Evolutionary conservation across 148 eudicot genomes (phyloP).

Genomic region (Dianthus caryophyllus): DNA sequence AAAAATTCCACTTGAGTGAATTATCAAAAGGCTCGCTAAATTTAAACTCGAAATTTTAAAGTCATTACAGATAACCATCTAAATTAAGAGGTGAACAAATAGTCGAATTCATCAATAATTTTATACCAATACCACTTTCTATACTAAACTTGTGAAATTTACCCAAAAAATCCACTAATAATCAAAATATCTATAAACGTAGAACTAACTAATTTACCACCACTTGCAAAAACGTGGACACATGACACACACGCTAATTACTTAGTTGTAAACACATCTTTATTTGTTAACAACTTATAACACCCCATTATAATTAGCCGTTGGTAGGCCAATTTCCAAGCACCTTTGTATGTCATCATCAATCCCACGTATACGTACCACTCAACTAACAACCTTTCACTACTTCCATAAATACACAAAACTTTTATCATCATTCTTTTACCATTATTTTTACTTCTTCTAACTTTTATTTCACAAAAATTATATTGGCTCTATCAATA

Average conservation of each 20-base stretch:
- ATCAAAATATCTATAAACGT: too few relatives aligned
- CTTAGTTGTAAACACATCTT: constrained; percentile 6
- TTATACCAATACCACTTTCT: too few relatives aligned
- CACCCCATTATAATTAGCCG: constrained; percentile 2
- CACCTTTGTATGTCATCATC: constrained; percentile 23
- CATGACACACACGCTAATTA: background rate
- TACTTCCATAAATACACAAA: constrained; percentile 15
- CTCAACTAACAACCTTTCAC: constrained; percentile 6
- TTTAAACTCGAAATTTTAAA: too few relatives aligned
- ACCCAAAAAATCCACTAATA: too few relatives aligned
- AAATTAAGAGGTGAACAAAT: too few relatives aligned
- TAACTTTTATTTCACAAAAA: background rate
- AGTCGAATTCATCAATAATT: too few relatives aligned
- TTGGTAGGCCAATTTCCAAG: constrained; percentile 27
- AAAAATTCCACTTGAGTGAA: too few relatives aligned
- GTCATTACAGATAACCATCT: too few relatives aligned
- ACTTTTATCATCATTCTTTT: constrained; percentile 7
- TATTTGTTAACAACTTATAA: background rate
- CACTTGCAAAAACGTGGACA: background rate
- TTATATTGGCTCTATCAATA: too few relatives aligned
- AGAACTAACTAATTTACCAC: background rate
- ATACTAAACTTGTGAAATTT: too few relatives aligned
- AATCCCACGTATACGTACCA: constrained; percentile 8
- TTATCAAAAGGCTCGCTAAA: too few relatives aligned
- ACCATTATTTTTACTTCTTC: background rate